Conservation (phyloP, 768 basidiomycete genomes). For the Russula sp. region DNA sequence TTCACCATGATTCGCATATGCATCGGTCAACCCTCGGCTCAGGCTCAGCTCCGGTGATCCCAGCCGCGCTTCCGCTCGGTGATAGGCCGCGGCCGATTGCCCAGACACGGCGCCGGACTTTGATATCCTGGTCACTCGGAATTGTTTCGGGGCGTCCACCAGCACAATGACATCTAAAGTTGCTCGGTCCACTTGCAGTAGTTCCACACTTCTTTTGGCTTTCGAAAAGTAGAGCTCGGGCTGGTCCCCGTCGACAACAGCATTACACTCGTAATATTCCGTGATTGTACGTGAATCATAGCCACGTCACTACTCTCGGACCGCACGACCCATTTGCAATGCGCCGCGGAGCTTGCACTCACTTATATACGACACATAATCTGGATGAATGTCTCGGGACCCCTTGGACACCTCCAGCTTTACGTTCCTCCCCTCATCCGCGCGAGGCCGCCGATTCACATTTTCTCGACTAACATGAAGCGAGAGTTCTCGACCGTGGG, state of each 20-base stretch:
- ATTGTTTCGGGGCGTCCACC: background rate
- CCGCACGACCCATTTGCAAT: background rate
- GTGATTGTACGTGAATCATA: background rate
- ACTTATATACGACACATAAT: background rate
- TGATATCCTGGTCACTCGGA: background rate
- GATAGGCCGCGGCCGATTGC: too few species aligned
- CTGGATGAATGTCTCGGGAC: background rate
- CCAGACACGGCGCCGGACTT: too few species aligned
- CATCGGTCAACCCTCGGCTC: background rate
- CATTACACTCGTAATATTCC: too few species aligned
- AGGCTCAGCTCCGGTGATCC: background rate
- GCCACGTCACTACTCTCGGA: background rate
- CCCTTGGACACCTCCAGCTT: background rate
- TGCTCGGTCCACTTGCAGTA: background rate
- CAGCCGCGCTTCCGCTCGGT: too few species aligned
- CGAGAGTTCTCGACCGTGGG: slow-evolving; percentile 19
- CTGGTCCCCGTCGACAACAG: too few species aligned
- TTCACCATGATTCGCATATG: background rate
- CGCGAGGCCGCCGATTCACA: background rate
- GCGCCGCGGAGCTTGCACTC: background rate
- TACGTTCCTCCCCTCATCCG: background rate
- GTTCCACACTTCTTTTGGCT: too few species aligned
- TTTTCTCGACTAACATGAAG: background rate
- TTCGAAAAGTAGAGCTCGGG: too few species aligned
- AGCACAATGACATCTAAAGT: background rate